phyloP scores from a whole-genome alignment of 495 filamentous ascomycete species.

The Bacidia rubella region DNA sequence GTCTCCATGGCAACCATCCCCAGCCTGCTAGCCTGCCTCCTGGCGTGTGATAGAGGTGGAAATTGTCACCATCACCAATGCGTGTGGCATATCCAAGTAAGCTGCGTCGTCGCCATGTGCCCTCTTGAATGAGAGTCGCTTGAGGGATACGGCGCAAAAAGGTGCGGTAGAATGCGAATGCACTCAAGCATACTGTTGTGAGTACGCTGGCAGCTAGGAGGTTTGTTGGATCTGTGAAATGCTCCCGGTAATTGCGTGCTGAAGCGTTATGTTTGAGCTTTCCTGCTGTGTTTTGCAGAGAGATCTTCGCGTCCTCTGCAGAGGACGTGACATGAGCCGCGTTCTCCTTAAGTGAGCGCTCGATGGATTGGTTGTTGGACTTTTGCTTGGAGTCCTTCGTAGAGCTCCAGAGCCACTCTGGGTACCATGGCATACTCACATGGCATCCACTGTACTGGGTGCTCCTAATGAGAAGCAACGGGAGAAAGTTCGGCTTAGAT shows the following conservation, averaged over 20 bases:
- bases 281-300: neutral
- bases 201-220: conserved; percentile 56
- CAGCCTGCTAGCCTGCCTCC: conserved; percentile 78
- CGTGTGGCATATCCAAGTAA: conserved; percentile 78
- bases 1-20: conserved; percentile 73
- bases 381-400: too few relatives aligned
- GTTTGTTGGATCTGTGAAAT: conserved; percentile 52
- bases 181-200: conserved; percentile 46
- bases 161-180: conserved; percentile 37
- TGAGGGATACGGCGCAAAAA: conserved; percentile 75
- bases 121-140: conserved; percentile 53
- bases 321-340: too few relatives aligned
- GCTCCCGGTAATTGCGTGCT: conserved; percentile 8
- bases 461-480: too few relatives aligned
- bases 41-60: conserved; percentile 85
- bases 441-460: too few relatives aligned
- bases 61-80: conserved; percentile 92
- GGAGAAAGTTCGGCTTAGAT: neutral
- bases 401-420: neutral
- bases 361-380: too few relatives aligned
- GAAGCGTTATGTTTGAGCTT: neutral
- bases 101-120: conserved; percentile 48
- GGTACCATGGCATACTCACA: neutral
- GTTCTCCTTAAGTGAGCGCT: too few relatives aligned
- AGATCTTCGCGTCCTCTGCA: neutral